phyloP scores from a whole-genome alignment of 768 basidiomycete species.

The Suillus discolor region DNA sequence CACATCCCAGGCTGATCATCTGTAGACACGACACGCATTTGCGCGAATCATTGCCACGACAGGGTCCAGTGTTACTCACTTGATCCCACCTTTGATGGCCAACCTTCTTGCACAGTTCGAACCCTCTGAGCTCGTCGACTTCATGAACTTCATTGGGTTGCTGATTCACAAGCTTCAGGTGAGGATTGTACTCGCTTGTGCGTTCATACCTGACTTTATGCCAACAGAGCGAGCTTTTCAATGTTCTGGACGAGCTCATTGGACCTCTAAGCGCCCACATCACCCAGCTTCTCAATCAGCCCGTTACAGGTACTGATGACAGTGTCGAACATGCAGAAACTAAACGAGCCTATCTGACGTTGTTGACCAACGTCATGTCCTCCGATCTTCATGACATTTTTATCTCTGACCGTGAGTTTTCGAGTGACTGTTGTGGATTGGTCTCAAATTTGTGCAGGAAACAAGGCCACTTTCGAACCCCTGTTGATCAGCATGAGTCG shows the following conservation, averaged over 20 bases:
- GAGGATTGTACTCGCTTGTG: constrained; percentile 13
- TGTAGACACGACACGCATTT: constrained; percentile 89
- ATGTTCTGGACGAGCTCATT: constrained; percentile 88
- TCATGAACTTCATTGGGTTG: constrained; percentile 92
- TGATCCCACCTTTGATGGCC: constrained; percentile 87
- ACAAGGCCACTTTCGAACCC: constrained; percentile 66
- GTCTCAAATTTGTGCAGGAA: constrained; percentile 43
- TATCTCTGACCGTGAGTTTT: constrained; percentile 73
- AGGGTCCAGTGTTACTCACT: constrained; percentile 82
- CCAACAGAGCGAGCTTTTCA: constrained; percentile 76
- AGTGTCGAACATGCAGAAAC: constrained; percentile 75
- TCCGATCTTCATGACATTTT: constrained; percentile 84
- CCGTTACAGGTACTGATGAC: constrained; percentile 87
- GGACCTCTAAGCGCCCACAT: constrained; percentile 86
- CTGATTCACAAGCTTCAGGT: constrained; percentile 92
- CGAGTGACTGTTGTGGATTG: constrained; percentile 26
- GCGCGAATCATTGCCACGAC: constrained; percentile 90
- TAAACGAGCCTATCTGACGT: constrained; percentile 83
- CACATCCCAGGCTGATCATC: constrained; percentile 14
- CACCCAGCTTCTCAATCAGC: constrained; percentile 74
- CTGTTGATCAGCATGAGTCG: constrained; percentile 75
- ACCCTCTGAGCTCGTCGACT: constrained; percentile 89
- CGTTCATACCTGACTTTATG: constrained; percentile 4
- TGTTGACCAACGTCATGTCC: constrained; percentile 80
- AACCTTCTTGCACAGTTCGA: constrained; percentile 93